Base-by-base conservation (phyloP, 2,329 filamentous ascomycete species). In the Xylariaceae sp. region DNA sequence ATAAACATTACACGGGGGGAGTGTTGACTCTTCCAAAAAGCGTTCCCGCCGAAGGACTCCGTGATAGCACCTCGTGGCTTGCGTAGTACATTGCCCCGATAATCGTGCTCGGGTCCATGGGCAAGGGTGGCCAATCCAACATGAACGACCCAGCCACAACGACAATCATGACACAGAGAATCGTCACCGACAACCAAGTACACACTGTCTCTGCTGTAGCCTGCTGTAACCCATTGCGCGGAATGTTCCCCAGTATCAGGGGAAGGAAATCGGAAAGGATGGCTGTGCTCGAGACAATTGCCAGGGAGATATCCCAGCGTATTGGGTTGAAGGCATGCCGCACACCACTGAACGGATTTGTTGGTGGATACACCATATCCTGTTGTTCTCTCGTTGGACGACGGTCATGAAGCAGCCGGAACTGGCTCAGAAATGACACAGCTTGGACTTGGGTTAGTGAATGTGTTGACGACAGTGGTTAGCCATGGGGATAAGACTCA, bases 231-330 rank as follows among this genome's bases (percentile, higher is more conserved):
- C 67, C 60, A 39, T 64, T 69, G 53, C 71, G 73, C 0, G 72
- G 68, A 2, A 76, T 63, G 45, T 74, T 75, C 49, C 69, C 63
- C 3, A 77, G 62, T 2, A 72, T 59, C 16, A 75, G 59, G 1
- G 72, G 73, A 37, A 74, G 64, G 36, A 74, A 66, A 37, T 77
- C 72, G 17, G 71, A 64, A 2, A 74, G 57, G 17, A 75, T 63
- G 3, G 69, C 61, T 35, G 69, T 66, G 4, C 66, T 47, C 0
- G 69, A 64, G 9, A 70, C 63, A 11, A 64, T 40, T 18, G 65
- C 59, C 1, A 72, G 60, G 43, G 71, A 71, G 6, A 58, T 38
- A 26, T 74, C 64, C 3, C 51, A 50, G 9, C 47, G 50, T 9
- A 55, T 54, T 15, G 62, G 51, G 3, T 49, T 35, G 13, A 68